Evolutionary conservation across 2,329 filamentous ascomycete species (phyloP).

Genomic region (Alternaria atra): DNA sequence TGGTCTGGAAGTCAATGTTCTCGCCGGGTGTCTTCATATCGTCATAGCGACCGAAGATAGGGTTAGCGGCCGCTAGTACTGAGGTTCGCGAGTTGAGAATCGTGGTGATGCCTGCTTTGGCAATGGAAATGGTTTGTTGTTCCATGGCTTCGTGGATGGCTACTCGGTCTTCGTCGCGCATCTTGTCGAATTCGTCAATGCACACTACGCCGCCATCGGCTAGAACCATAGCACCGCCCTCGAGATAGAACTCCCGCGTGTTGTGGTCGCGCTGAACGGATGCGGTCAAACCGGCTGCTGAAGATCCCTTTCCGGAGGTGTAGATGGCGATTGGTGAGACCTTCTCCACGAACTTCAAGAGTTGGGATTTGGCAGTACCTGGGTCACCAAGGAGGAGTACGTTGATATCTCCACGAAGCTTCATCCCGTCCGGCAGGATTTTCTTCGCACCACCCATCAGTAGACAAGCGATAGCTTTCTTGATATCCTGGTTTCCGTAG

Average conservation of each 20-base stretch:
- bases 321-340: conserved; percentile 97
- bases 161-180: conserved; percentile 96
- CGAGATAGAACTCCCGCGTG: conserved; percentile 95
- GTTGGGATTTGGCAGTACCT: conserved; percentile 96
- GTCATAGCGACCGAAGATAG: conserved; percentile 97
- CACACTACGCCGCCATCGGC: conserved; percentile 97
- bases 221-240: conserved; percentile 98
- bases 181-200: conserved; percentile 99
- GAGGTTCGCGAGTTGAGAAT: conserved; percentile 96
- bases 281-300: conserved; percentile 94
- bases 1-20: conserved; percentile 99
- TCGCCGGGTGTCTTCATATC: conserved; percentile 97
- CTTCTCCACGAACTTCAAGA: conserved; percentile 97
- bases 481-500: conserved; percentile 95
- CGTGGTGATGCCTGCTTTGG: conserved; percentile 97
- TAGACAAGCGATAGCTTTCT: conserved; percentile 94
- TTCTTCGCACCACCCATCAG: conserved; percentile 97
- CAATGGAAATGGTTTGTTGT: conserved; percentile 98
- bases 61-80: conserved; percentile 93
- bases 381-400: conserved; percentile 95
- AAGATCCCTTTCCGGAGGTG: conserved; percentile 97
- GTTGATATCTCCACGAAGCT: conserved; percentile 96
- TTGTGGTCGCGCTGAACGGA: conserved; percentile 93
- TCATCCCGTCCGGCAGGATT: conserved; percentile 97
- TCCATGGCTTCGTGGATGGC: conserved; percentile 99